These are phyloP conservation scores for Aspergillus nomiae DNA, from an alignment of 2,329 filamentous ascomycete genomes.

Conservation along the genomic window DNA sequence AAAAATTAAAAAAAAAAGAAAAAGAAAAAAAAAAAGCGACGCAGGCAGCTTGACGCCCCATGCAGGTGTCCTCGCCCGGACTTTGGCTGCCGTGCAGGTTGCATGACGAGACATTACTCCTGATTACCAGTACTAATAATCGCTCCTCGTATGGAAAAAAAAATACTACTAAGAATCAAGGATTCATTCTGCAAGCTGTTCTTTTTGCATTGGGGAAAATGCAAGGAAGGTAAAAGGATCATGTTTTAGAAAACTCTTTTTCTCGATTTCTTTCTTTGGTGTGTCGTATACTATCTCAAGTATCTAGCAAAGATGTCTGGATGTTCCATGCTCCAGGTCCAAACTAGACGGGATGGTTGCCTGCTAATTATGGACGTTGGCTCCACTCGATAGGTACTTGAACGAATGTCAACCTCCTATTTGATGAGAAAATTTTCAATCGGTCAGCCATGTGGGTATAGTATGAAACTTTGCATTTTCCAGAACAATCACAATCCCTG, in stretches of 20 bases:
- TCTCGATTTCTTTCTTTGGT: background rate
- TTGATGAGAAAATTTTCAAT: conserved; percentile 3
- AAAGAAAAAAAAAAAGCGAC: background rate
- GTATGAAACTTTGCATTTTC: conserved; percentile 5
- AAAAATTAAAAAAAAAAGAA: background rate
- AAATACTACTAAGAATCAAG: background rate
- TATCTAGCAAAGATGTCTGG: background rate
- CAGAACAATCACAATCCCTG: conserved; percentile 5
- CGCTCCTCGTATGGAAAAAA: background rate
- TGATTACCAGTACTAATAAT: background rate
- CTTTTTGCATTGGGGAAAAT: background rate
- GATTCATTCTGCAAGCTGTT: background rate
- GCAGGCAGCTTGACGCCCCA: background rate
- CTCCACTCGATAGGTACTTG: background rate
- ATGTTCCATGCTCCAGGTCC: background rate
- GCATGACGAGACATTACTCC: conserved; percentile 1
- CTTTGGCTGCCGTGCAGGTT: background rate
- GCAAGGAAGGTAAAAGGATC: background rate
- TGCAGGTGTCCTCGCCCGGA: conserved; percentile 1
- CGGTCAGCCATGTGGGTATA: conserved; percentile 6
- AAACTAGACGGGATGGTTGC: background rate
- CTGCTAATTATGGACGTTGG: background rate
- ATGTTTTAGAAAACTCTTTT: background rate
- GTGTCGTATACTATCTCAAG: no score
- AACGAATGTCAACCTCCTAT: background rate